These are phyloP conservation scores for Neurospora discreta DNA, from an alignment of 495 filamentous ascomycete genomes.

Conservation along the genomic window DNA sequence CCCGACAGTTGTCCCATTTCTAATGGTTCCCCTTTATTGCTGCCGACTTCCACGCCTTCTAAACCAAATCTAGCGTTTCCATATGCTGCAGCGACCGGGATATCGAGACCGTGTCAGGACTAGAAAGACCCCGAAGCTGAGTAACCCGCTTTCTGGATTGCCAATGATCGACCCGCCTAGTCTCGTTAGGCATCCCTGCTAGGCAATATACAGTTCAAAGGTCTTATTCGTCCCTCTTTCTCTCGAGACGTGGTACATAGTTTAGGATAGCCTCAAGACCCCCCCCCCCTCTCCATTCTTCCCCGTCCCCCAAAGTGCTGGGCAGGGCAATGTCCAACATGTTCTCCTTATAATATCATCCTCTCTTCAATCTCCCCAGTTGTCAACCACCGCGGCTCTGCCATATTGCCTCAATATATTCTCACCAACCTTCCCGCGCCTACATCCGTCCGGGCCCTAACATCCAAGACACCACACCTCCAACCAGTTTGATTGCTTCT, in stretches of 20 bases:
- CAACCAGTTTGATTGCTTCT: background rate
- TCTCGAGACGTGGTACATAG: slow-evolving; percentile 4
- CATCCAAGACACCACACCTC: background rate
- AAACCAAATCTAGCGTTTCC: slow-evolving; percentile 1
- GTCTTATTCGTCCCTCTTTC: slow-evolving; percentile 3
- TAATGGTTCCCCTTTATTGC: background rate
- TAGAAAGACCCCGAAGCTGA: slow-evolving; percentile 1
- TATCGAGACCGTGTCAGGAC: background rate
- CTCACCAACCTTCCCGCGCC: background rate
- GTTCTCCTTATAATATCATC: slow-evolving; percentile 15
- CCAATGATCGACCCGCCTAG: slow-evolving; percentile 12
- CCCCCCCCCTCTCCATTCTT: slow-evolving; percentile 3
- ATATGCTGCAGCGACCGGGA: background rate
- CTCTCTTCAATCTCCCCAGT: slow-evolving; percentile 17
- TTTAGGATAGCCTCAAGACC: slow-evolving; percentile 12
- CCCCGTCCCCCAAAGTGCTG: slow-evolving; percentile 3
- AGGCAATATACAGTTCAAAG: slow-evolving; percentile 16
- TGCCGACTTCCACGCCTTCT: background rate
- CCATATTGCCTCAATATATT: slow-evolving; percentile 25
- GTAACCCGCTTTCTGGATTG: slow-evolving; percentile 22
- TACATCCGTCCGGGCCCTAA: background rate
- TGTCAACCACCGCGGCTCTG: slow-evolving; percentile 25
- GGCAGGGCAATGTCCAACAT: slow-evolving; percentile 11
- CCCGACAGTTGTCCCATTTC: background rate
- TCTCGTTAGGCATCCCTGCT: slow-evolving; percentile 16